Base-by-base conservation (phyloP, 1,284 basidiomycete species). In the Ustilago curta region DNA sequence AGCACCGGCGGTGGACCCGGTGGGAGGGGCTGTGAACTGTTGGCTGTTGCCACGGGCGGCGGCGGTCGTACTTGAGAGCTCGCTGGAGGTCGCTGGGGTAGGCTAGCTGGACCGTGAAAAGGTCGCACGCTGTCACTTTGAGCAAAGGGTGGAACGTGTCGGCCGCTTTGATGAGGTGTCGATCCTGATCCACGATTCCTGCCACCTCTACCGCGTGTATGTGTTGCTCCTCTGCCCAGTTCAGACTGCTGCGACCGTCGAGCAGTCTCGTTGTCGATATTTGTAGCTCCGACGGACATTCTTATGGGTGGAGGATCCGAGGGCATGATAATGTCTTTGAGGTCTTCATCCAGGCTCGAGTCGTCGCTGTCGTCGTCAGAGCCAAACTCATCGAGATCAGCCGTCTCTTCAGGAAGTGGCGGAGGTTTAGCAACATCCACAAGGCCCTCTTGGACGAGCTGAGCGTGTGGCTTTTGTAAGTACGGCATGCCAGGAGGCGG, bases 401-500 rank as follows among this genome's bases (percentile, higher is more conserved):
- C 49, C 4, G 56, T 60, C 47, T 63, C 71, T 57, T 62, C 64
- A 4, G 68, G 68, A 2, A 65, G 61, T 23, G 68, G 68, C 1
- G 68, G 68, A 3, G 53, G 60, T 69, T 80, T 54, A 51, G 52
- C 31, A 50, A 53, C 68, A 27, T 62, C 73, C 29, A 77, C 56
- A 12, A 76, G 64, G 21, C 73, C 73, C 59, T 76, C 73, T 2
- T 54, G 54, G 0, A 76, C 50, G 0, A 71, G 59, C 59, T 76
- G 73, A 25, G 59, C 57, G 27, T 76, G 56, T 4, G 73, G 58
- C 47, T 76, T 88, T 83, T 97, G 94, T 52, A 90, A 86, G 85
- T 97, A 97, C 9, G 93, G 94, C 94, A 97, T 93, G 8, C 95
- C 95, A 9, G 95, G 95, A 21, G 95, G 95, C 21, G 95, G 91